Evolutionary conservation across 495 filamentous ascomycete genomes (phyloP).

Genomic region (Durotheca rogersii): DNA sequence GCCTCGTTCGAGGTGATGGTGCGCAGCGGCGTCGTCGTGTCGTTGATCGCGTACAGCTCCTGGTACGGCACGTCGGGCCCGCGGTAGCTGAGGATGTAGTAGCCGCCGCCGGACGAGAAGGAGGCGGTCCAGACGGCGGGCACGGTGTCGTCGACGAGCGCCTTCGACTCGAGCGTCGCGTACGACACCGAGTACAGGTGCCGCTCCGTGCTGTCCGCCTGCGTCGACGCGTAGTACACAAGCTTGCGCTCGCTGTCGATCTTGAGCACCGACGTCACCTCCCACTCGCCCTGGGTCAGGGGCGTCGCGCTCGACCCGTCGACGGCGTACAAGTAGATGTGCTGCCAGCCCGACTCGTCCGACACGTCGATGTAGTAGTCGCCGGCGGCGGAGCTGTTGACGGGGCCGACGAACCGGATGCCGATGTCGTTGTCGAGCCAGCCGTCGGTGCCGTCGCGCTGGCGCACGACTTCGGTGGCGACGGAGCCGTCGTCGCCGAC

Average conservation of each 20-base stretch:
- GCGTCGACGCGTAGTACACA: slow-evolving; percentile 57
- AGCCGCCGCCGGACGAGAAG: slow-evolving; percentile 53
- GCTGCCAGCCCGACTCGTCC: slow-evolving; percentile 56
- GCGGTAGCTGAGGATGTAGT: slow-evolving; percentile 57
- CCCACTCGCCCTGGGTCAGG: slow-evolving; percentile 57
- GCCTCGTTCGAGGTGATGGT: slow-evolving; percentile 53
- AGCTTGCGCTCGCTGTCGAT: slow-evolving; percentile 50
- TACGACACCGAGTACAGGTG: slow-evolving; percentile 57
- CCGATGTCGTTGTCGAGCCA: slow-evolving; percentile 58
- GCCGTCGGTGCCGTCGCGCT: slow-evolving; percentile 55
- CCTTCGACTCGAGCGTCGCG: slow-evolving; percentile 44
- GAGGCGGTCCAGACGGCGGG: slow-evolving; percentile 54
- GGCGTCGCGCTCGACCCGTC: slow-evolving; percentile 45
- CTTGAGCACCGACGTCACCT: slow-evolving; percentile 52
- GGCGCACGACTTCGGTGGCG: slow-evolving; percentile 45
- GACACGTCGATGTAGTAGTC: slow-evolving; percentile 57
- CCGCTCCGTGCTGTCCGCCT: slow-evolving; percentile 55
- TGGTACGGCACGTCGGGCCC: slow-evolving; percentile 60
- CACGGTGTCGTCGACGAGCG: slow-evolving; percentile 52
- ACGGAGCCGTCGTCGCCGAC: slow-evolving; percentile 49
- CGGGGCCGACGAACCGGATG: slow-evolving; percentile 47
- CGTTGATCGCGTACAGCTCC: slow-evolving; percentile 51
- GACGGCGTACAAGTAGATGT: slow-evolving; percentile 57
- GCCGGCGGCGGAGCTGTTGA: slow-evolving; percentile 35
- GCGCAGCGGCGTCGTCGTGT: slow-evolving; percentile 44